These are phyloP conservation scores for Inga oerstediana DNA, from an alignment of 306 rosid species.

Conservation along the genomic window DNA sequence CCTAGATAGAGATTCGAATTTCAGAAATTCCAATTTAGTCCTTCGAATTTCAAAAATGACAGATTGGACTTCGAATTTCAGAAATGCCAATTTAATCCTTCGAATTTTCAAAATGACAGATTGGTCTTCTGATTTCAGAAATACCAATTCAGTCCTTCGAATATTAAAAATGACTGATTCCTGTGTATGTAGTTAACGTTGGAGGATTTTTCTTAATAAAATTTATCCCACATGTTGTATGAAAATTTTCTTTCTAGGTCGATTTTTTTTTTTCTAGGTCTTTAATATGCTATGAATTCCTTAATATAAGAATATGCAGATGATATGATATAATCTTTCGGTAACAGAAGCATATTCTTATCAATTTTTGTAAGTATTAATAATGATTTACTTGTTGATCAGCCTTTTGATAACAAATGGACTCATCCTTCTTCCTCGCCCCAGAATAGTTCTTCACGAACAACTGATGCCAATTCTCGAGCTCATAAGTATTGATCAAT, in stretches of 20 bases:
- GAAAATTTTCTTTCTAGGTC: not conserved
- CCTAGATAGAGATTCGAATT: no score
- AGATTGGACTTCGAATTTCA: no score
- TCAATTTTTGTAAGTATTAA: slow-evolving; percentile 23
- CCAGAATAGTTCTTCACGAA: slow-evolving; percentile 37
- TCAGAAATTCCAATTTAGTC: no score
- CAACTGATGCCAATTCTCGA: slow-evolving; percentile 56
- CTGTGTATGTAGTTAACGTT: not conserved
- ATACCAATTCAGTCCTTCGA: no score
- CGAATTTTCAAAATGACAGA: no score
- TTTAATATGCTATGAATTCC: slow-evolving; percentile 15
- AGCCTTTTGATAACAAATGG: slow-evolving; percentile 92
- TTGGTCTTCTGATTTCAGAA: no score
- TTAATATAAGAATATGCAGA: not conserved
- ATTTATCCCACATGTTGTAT: not conserved
- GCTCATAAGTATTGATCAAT: slow-evolving; percentile 58
- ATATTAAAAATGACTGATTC: no score
- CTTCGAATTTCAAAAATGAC: no score
- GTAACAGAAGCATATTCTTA: not conserved
- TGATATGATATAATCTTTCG: not conserved
- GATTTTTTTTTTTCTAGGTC: not conserved
- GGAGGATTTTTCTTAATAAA: not conserved
- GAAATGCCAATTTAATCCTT: no score
- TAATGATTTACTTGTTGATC: slow-evolving; percentile 38
- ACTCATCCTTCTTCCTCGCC: slow-evolving; percentile 53